Evolutionary conservation across 306 rosid species (phyloP).

Genomic region (Cicer yamashitae): DNA sequence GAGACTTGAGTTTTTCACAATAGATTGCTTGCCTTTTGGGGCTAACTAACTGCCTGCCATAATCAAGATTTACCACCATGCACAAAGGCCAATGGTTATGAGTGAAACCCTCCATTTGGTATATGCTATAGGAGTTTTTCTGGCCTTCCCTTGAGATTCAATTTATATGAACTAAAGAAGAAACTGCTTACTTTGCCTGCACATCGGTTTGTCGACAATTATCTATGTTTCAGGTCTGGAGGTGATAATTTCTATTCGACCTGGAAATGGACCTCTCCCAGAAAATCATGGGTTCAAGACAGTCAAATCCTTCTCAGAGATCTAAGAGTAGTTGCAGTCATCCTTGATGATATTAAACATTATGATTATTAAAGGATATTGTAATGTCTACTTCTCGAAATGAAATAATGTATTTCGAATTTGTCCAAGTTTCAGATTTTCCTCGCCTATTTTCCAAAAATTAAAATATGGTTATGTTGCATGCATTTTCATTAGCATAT

Average conservation of each 20-base stretch:
- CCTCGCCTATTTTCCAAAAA: background rate
- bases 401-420: slow-evolving; percentile 19
- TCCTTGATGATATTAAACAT: slow-evolving; percentile 36
- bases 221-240: slow-evolving; percentile 69
- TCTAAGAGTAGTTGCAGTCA: slow-evolving; percentile 50
- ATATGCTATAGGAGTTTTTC: slow-evolving; percentile 15
- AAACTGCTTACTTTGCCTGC: slow-evolving; percentile 33
- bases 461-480: background rate
- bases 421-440: slow-evolving; percentile 5
- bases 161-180: slow-evolving; percentile 22
- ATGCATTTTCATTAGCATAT: slow-evolving; percentile 2
- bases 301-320: slow-evolving; percentile 67
- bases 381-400: slow-evolving; percentile 34
- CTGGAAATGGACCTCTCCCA: slow-evolving; percentile 92
- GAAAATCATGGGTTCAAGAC: slow-evolving; percentile 83
- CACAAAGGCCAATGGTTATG: slow-evolving; percentile 1
- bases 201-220: slow-evolving; percentile 5
- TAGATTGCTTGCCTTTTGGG: background rate
- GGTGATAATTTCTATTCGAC: slow-evolving; percentile 77
- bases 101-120: slow-evolving; percentile 26
- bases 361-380: slow-evolving; percentile 15
- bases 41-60: slow-evolving; percentile 11
- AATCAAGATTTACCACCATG: background rate
- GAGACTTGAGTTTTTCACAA: background rate
- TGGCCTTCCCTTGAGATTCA: slow-evolving; percentile 4